Evolutionary conservation across 495 filamentous ascomycete species (phyloP), one percentile per base, ranked within the genome.

Genomic region (Tetracladium marchalianum): DNA sequence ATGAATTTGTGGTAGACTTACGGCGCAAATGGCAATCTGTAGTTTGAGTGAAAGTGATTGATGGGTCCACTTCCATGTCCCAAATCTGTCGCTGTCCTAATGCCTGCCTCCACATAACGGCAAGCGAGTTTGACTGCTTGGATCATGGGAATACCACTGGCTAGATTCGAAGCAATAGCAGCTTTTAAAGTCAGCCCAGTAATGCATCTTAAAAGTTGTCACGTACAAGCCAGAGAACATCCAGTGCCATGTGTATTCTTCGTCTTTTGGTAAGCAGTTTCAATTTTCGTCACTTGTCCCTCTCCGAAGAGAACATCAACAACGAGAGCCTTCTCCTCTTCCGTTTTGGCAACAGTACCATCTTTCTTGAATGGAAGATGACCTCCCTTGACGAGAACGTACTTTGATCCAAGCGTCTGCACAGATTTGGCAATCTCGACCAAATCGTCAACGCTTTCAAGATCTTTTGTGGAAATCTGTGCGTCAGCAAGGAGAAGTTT

Each of bases 221-320:
- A 64, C 77, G 65, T 59, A 82, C 83, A 95, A 43, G 92, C 92
- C 44, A 98, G 76, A 11, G 88, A 92, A 57, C 92, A 98, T 15
- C 92, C 92, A 6, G 92, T 98, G 2, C 92, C 92, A 63, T 98
- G 92, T 2, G 92, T 98, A 51, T 92, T 89, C 49, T 71, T 82
- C 5, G 82, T 83, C 2, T 72, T 60, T 17, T 83, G 64, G 57
- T 81, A 95, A 1, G 69, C 70, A 8, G 72, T 83, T 61, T 89
- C 77, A 35, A 92, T 72, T 19, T 78, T 64, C 1, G 73, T 69
- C 0, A 66, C 53, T 13, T 74, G 51, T 0, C 66, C 66, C 3
- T 76, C 72, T 32, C 87, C 80, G 49, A 75, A 75, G 1, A 95
- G 70, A 19, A 94, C 70, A 60, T 97, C 82, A 19, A 93, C 67